Base-by-base conservation (phyloP, 192 early-diverging fungal genomes). In the Backusella sp. region DNA sequence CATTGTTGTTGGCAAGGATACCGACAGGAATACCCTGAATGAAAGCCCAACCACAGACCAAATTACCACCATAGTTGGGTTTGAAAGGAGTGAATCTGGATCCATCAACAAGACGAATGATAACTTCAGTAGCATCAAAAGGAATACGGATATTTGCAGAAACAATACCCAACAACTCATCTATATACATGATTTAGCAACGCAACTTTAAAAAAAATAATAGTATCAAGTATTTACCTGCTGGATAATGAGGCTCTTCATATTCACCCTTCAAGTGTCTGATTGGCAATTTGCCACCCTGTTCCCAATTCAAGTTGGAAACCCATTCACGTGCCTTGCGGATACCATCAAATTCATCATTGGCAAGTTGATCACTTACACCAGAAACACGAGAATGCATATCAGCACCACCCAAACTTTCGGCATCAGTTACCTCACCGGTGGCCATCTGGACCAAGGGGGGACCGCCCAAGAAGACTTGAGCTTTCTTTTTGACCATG, bases 391-490 rank as follows among this genome's bases (percentile, higher is more conserved):
- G 84, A 42, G 86, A 86, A 79, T 91, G 90, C 90, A 91, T 91
- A 66, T 88, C 87, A n/a, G 89, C 90, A 21, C 90, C 90, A 75
- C 90, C 90, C 6, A 91, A 75, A 59, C 84, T 84, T 72, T 91
- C 90, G 2, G 88, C 88, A 77, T 90, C 90, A 0, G 85, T 85
- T 17, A 88, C 80, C 79, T 91, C 90, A 56, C 90, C 90, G 11
- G 89, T 91, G 1, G 90, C 90, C 90, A 90, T 89, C 75, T 90
- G 83, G 67, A 91, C 90, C 52, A 91, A 72, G 28, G 90, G 90
- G 59, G 90, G 90, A 12, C 90, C 90, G 46, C 90, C 90, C 49
- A 91, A 75, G 74, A 90, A 91, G 9, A 91, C 90, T 70, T 89
- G 86, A 36, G 90, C 90, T 71, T 90, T 84, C 52, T 88, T 87